Evolutionary conservation across 495 filamentous ascomycete genomes (phyloP).

Genomic region (Penicillium fimorum): DNA sequence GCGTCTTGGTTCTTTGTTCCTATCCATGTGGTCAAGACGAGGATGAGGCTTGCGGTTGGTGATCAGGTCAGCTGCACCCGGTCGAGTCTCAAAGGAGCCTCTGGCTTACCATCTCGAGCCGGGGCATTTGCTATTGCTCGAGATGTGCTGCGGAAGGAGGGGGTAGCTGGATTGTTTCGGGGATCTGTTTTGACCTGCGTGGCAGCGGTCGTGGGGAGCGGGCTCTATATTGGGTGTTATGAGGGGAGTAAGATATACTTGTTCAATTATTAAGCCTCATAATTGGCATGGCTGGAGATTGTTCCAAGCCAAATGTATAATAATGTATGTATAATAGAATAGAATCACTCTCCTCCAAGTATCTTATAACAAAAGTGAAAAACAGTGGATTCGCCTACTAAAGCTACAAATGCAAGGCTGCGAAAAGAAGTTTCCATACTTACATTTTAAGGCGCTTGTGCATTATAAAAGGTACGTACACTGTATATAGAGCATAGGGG

Average conservation of each 20-base stretch:
- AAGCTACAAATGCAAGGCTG: no score
- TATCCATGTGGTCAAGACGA: slow-evolving; percentile 13
- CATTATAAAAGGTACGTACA: no score
- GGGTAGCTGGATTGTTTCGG: slow-evolving; percentile 12
- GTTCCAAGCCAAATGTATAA: neutral
- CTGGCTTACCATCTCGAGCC: neutral
- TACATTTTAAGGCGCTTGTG: no score
- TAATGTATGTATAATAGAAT: neutral
- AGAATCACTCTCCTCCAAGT: neutral
- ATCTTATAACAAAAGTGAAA: neutral
- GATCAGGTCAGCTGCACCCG: neutral
- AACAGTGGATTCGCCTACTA: neutral
- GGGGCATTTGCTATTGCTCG: slow-evolving; percentile 7
- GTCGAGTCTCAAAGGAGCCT: neutral
- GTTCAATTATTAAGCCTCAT: neutral
- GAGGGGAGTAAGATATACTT: slow-evolving; percentile 13
- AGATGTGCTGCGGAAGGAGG: slow-evolving; percentile 9
- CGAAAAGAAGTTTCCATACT: no score
- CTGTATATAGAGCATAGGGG: no score
- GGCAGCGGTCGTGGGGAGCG: slow-evolving; percentile 7
- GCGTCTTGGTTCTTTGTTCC: slow-evolving; percentile 16
- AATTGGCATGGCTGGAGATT: neutral
- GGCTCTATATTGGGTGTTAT: slow-evolving; percentile 16
- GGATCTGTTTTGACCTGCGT: slow-evolving; percentile 15
- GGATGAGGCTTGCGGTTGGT: slow-evolving; percentile 15